These are phyloP conservation scores for Acer negundo DNA, from an alignment of 345 rosid genomes.

Conservation along the genomic window DNA sequence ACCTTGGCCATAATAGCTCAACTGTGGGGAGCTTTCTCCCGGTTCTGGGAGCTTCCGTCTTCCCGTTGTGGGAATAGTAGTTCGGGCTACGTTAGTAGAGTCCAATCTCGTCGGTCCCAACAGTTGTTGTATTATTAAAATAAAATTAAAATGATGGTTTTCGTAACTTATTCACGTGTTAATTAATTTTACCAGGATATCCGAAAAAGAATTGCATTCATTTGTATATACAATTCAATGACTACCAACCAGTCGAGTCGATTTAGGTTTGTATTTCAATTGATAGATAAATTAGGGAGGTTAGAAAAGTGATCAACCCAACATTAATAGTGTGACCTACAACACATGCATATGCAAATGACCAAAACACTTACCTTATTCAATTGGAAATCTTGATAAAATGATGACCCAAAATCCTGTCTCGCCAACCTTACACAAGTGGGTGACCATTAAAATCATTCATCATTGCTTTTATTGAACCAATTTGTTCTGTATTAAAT, in stretches of 20 bases:
- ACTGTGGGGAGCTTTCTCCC: too few species aligned
- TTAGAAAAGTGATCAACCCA: neutral
- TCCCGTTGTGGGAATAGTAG: too few species aligned
- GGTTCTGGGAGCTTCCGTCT: too few species aligned
- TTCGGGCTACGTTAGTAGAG: too few species aligned
- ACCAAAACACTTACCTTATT: neutral
- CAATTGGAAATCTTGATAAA: constrained; percentile 8
- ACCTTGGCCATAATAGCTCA: too few species aligned
- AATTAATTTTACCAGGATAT: too few species aligned
- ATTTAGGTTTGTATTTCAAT: too few species aligned
- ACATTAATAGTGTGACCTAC: neutral
- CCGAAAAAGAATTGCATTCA: too few species aligned
- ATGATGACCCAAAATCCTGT: neutral
- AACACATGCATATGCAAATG: constrained; percentile 15
- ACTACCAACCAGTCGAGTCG: too few species aligned
- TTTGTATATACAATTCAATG: too few species aligned
- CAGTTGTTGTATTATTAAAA: too few species aligned
- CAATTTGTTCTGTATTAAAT: neutral
- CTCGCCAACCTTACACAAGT: neutral
- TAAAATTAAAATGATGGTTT: neutral
- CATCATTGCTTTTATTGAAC: constrained; percentile 3
- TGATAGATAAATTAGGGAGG: neutral
- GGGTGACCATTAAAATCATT: neutral
- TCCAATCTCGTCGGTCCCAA: too few species aligned
- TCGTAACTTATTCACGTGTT: neutral